A percentile compares a stretch with the other conserved stretches of the same genome.
Conservation (phyloP, 1,284 basidiomycete species). For the Cryptococcus wingfieldii region DNA sequence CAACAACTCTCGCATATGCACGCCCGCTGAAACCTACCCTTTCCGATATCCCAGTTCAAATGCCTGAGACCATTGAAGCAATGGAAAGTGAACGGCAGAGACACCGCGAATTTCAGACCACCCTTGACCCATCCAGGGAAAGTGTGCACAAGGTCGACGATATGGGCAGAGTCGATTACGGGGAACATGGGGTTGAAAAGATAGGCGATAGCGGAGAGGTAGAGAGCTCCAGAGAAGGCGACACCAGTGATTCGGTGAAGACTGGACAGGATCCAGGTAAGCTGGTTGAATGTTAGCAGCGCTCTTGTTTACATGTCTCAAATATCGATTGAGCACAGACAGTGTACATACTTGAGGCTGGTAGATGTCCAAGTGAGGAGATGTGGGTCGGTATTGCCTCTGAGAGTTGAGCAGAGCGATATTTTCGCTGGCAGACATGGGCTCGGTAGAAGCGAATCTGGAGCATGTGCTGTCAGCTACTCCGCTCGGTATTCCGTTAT, state of each 20-base stretch:
- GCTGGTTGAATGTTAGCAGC: conserved; percentile 12
- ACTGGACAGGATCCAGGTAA: conserved; percentile 82
- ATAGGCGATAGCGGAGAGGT: conserved; percentile 83
- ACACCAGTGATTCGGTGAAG: conserved; percentile 78
- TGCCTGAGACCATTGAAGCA: conserved; percentile 86
- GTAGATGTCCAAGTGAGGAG: conserved; percentile 94
- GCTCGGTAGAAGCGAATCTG: conserved; percentile 29
- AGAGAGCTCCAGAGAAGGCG: conserved; percentile 75
- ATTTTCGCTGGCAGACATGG: conserved; percentile 34
- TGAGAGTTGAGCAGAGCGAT: conserved; percentile 71
- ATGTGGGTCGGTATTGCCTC: conserved; percentile 74
- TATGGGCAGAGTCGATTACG: conserved; percentile 63
- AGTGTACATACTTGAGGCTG: conserved; percentile 67
- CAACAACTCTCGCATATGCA: neutral
- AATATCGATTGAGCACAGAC: neutral
- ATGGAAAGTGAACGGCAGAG: conserved; percentile 85
- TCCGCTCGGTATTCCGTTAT: neutral
- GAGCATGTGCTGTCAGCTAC: neutral
- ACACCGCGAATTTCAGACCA: conserved; percentile 68
- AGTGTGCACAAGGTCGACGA: conserved; percentile 63
- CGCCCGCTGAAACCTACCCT: conserved; percentile 60
- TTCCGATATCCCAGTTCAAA: conserved; percentile 83
- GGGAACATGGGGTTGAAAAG: conserved; percentile 68
- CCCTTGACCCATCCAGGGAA: conserved; percentile 72
- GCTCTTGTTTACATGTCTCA: too few species aligned